Percentiles rank a stretch among this genome's conserved stretches.
Evolutionary conservation across 2,329 filamentous ascomycete genomes (phyloP).

Genomic region (Ophiognomonia clavigignenti-juglandacearum): DNA sequence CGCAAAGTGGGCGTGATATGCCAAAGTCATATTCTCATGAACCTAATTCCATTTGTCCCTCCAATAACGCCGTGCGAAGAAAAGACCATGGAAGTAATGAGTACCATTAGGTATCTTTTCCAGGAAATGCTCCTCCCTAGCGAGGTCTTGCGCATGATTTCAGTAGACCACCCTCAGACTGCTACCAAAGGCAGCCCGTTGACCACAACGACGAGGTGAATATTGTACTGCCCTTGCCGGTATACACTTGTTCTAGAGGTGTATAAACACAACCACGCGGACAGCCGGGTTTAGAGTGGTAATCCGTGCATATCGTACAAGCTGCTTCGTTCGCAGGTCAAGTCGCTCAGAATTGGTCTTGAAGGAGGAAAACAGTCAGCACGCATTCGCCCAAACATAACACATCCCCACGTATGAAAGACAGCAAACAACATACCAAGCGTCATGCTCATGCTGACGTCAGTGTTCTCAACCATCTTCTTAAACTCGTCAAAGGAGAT

Average conservation of each 20-base stretch:
- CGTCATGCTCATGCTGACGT: constrained; percentile 71
- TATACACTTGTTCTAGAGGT: too few species aligned
- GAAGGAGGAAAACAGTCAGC: not conserved
- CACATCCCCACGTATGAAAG: too few species aligned
- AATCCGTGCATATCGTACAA: not conserved
- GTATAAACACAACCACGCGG: not conserved
- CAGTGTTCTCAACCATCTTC: constrained; percentile 96
- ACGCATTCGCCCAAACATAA: not conserved
- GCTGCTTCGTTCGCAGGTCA: not conserved
- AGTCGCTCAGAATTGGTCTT: constrained; percentile 6
- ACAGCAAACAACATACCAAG: constrained; percentile 49
- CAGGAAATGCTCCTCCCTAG: not conserved
- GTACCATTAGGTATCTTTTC: not conserved
- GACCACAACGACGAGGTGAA: too few species aligned
- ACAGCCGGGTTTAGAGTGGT: not conserved
- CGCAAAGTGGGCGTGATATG: not conserved
- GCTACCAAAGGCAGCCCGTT: not conserved
- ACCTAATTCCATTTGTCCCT: not conserved
- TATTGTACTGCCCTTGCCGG: too few species aligned
- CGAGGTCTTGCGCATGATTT: too few species aligned
- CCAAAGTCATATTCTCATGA: not conserved
- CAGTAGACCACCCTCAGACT: not conserved
- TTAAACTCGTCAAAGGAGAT: constrained; percentile 99
- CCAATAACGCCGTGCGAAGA: constrained; percentile 7
- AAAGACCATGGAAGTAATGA: constrained; percentile 1